Conservation (phyloP, 768 basidiomycete species). For the Tephrocybe rancida region DNA sequence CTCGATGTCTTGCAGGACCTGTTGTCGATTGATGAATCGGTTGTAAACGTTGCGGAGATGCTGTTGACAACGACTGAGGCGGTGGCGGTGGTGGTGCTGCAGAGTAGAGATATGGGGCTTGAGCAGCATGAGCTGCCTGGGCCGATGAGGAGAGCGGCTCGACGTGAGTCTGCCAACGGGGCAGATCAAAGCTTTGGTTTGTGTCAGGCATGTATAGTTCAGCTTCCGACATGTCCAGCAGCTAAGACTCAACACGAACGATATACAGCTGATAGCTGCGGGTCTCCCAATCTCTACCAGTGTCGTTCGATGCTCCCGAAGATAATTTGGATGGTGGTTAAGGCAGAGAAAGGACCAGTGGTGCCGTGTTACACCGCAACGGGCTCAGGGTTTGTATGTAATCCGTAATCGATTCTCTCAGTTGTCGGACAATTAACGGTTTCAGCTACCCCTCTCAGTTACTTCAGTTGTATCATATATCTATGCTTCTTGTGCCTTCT, state of each 20-base stretch:
- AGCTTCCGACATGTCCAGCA: constrained; percentile 66
- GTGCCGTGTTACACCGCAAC: constrained; percentile 21
- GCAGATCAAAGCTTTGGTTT: constrained; percentile 85
- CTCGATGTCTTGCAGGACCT: constrained; percentile 48
- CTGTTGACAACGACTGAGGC: constrained; percentile 38
- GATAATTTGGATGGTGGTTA: constrained; percentile 11
- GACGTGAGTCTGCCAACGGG: constrained; percentile 68
- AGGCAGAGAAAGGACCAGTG: constrained; percentile 7
- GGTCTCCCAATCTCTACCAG: constrained; percentile 3
- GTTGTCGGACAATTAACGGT: constrained; percentile 16
- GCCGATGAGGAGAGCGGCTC: constrained; percentile 53
- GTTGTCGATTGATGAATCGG: constrained; percentile 53
- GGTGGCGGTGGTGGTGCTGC: constrained; percentile 59
- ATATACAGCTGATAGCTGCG: constrained; percentile 19
- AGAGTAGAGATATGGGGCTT: constrained; percentile 55
- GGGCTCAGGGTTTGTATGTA: constrained; percentile 19
- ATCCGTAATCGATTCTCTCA: constrained; percentile 23
- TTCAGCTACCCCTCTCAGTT: constrained; percentile 13
- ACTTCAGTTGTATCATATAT: background rate
- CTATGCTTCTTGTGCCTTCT: constrained; percentile 1
- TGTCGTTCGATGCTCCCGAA: constrained; percentile 4
- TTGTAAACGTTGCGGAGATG: constrained; percentile 49
- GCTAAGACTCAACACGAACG: constrained; percentile 18
- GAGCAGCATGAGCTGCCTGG: constrained; percentile 56
- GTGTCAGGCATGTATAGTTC: constrained; percentile 77